Base-by-base conservation (phyloP, 1,284 basidiomycete genomes). In the Anthracocystis panici-leucophaei region DNA sequence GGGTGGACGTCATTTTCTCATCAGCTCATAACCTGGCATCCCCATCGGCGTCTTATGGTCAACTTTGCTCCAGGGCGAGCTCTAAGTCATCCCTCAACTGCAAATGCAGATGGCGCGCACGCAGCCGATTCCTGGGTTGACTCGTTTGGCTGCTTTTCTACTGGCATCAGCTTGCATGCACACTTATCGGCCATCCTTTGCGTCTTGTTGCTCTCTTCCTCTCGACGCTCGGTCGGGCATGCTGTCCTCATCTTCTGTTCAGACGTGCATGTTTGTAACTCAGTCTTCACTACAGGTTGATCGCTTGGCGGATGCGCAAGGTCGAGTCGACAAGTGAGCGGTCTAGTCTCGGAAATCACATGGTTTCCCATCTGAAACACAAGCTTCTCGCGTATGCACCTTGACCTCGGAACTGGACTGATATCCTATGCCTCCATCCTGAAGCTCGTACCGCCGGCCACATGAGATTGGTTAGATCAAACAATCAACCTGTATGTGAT, bases 101-200 rank as follows among this genome's bases (percentile, higher is more conserved):
- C 40, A 20, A 23, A 42, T 44, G 46, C 54, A 51, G 61, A 51
- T 63, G 54, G 61, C 48, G 48, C 61, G 10, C 40, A 46, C 40
- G 14, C 41, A 53, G 55, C 29, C 62, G 55, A 57, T 64, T n/a
- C n/a, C 62, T 55, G 62, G 62, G 31, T 27, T 21, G 14, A 8
- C 23, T 29, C 18, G 23, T 9, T 42, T 5, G 14, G n/a, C 44
- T 23, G 44, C 25, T 23, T 57, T 50, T 38, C 6, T 18, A 18
- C 45, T 51, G 53, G 52, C 57, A 52, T 60, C 64, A 56, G 52
- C 31, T 44, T 44, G 29, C 41, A 50, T 29, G n/a, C 7, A 16
- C 2, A 10, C 27, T 29, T 14, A 18, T 9, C 31, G 61, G 54
- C 42, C 48, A 52, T n/a, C 11, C 55, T 33, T 16, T 31, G 27